These are phyloP conservation scores for Rhizopus stolonifer DNA, from an alignment of 371 early-diverging fungal species.

Conservation along the genomic window DNA sequence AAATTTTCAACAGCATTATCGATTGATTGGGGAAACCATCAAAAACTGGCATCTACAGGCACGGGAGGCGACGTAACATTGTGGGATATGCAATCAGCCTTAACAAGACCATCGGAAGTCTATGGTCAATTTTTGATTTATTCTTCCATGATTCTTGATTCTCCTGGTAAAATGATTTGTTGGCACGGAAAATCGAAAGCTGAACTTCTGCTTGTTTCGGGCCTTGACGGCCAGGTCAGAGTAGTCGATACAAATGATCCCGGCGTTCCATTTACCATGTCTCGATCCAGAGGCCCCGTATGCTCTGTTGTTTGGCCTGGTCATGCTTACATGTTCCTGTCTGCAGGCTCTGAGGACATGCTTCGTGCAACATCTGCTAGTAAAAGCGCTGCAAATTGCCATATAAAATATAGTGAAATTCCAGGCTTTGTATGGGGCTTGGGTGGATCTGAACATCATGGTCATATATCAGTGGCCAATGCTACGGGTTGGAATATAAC, in stretches of 20 bases:
- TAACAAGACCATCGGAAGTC: not conserved
- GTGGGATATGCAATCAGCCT: constrained; percentile 30
- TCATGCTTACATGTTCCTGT: not conserved
- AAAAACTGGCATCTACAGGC: constrained; percentile 30
- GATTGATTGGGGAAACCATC: constrained; percentile 31
- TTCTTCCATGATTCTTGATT: constrained; percentile 28
- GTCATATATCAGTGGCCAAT: constrained; percentile 4
- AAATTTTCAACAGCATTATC: constrained; percentile 16
- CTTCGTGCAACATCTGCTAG: not conserved
- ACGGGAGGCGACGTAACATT: constrained; percentile 11
- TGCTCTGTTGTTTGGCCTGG: not conserved
- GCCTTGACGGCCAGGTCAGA: constrained; percentile 45
- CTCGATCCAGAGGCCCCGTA: constrained; percentile 6
- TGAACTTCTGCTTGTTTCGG: constrained; percentile 20
- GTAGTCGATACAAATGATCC: constrained; percentile 45
- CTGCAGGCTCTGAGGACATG: constrained; percentile 5
- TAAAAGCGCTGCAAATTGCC: not conserved
- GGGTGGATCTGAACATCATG: constrained; percentile 15
- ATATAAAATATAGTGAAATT: not conserved
- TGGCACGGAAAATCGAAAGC: constrained; percentile 26
- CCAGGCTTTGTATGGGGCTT: constrained; percentile 16
- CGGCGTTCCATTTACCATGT: constrained; percentile 1
- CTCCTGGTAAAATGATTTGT: constrained; percentile 10
- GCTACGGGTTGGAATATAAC: constrained; percentile 14
- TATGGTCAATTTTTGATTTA: constrained; percentile 1